These are phyloP conservation scores for Colletotrichum lini DNA, from an alignment of 2,329 filamentous ascomycete species.

Conservation along the genomic window DNA sequence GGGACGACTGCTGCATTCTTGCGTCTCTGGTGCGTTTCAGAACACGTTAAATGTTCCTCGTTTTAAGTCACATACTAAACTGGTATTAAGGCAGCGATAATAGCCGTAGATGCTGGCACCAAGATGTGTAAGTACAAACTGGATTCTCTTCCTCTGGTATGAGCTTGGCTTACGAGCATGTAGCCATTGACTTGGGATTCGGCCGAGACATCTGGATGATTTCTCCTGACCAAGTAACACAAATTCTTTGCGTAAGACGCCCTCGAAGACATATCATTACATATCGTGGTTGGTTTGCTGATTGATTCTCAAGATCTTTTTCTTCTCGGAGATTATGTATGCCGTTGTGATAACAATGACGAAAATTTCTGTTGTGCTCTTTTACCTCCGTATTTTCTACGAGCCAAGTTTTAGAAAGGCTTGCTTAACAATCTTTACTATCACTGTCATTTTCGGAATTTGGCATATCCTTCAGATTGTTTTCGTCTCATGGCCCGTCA, in stretches of 20 bases:
- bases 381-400: background rate
- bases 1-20: background rate
- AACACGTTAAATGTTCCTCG: too few species aligned
- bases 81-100: background rate
- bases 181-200: background rate
- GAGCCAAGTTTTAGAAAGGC: background rate
- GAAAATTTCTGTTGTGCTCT: background rate
- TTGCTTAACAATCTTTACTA: background rate
- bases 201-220: slow-evolving; percentile 11
- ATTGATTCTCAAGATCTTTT: background rate
- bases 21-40: background rate
- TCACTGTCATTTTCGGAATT: background rate
- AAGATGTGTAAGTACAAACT: background rate
- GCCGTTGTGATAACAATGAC: background rate
- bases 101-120: background rate
- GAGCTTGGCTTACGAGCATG: background rate
- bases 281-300: background rate
- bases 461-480: background rate
- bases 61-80: background rate
- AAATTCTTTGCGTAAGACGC: background rate
- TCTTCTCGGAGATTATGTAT: background rate
- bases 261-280: background rate
- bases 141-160: background rate
- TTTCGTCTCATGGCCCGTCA: background rate
- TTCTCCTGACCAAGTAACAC: background rate